These are phyloP conservation scores for Colletotrichum scovillei DNA, from an alignment of 2,329 filamentous ascomycete species.

Conservation along the genomic window DNA sequence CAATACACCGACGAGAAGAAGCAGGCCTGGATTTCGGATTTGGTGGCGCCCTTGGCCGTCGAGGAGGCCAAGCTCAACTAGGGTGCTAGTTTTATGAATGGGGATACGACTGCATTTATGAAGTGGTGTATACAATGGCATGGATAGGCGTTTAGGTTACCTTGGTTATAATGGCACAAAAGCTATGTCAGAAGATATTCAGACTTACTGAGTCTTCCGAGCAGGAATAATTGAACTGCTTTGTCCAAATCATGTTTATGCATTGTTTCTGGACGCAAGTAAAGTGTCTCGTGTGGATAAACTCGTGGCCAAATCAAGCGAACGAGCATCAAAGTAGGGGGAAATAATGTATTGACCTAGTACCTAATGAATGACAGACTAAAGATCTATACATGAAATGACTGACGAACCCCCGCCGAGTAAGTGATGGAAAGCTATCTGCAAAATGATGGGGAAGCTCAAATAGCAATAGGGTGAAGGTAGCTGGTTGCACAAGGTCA, in stretches of 20 bases:
- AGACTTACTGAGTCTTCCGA: not conserved
- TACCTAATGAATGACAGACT: not conserved
- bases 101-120: not conserved
- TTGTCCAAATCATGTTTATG: not conserved
- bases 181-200: not conserved
- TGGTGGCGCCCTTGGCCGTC: constrained; percentile 29
- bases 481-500: not conserved
- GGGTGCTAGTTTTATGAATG: not conserved
- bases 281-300: not conserved
- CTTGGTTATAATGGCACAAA: not conserved
- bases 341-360: not conserved
- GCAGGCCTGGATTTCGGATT: constrained; percentile 45
- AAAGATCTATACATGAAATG: not conserved
- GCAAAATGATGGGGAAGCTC: not conserved
- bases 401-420: not conserved
- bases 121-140: not conserved
- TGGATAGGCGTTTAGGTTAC: not conserved
- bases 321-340: not conserved
- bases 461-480: not conserved
- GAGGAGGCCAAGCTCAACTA: constrained; percentile 35
- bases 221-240: not conserved
- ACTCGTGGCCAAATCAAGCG: not conserved
- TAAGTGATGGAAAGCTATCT: not conserved
- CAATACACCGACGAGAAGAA: constrained; percentile 51
- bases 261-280: not conserved